Evolutionary conservation across 1,284 basidiomycete species (phyloP).

Genomic region (Xerocomus amazonicus): DNA sequence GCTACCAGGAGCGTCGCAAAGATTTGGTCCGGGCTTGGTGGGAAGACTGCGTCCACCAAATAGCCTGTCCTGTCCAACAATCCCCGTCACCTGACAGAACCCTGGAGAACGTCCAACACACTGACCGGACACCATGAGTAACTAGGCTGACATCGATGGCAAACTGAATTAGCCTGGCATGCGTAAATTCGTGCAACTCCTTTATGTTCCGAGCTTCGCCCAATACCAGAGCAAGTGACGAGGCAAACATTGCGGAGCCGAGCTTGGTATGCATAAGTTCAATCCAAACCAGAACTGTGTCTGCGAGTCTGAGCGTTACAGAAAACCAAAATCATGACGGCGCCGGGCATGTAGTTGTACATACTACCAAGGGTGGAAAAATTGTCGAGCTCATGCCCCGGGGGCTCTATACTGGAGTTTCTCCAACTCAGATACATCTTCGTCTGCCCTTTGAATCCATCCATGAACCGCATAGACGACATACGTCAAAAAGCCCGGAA

Average conservation of each 20-base stretch:
- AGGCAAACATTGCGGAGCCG: conserved; percentile 5
- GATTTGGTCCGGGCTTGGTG: conserved; percentile 16
- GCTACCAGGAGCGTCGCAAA: conserved; percentile 16
- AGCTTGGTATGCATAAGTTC: too few relatives aligned
- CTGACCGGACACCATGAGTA: conserved; percentile 30
- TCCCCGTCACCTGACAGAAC: background rate
- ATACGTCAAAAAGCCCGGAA: conserved; percentile 40
- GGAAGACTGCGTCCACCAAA: conserved; percentile 25
- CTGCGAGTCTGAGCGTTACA: too few relatives aligned
- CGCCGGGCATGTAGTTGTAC: too few relatives aligned
- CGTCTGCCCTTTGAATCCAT: conserved; percentile 42
- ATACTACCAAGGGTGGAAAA: background rate
- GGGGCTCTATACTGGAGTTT: conserved; percentile 50
- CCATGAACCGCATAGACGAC: conserved; percentile 43
- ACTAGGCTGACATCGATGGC: conserved; percentile 26
- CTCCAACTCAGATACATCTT: conserved; percentile 49
- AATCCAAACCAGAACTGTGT: too few relatives aligned
- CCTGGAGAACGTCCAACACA: background rate
- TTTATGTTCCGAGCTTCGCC: conserved; percentile 6
- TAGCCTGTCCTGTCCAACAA: conserved; percentile 21
- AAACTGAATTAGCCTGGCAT: conserved; percentile 16
- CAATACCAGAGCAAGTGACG: conserved; percentile 20
- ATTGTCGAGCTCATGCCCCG: conserved; percentile 41
- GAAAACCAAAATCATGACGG: too few relatives aligned
- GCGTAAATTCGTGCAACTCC: conserved; percentile 7